These are phyloP conservation scores for Potentilla sterilis DNA, from an alignment of 306 rosid genomes.

Conservation along the genomic window DNA sequence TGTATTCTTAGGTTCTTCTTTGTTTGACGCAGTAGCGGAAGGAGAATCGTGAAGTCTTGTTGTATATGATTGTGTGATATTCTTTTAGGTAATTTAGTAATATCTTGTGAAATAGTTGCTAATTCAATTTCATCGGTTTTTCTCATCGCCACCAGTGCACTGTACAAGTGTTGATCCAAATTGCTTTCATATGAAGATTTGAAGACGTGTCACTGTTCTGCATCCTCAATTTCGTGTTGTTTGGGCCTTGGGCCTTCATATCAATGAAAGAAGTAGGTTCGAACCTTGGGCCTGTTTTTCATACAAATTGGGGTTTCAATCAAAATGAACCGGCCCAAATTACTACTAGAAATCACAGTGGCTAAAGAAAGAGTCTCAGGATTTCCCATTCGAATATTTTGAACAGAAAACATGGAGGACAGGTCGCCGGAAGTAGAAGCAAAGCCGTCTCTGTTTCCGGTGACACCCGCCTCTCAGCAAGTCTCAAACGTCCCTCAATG, in stretches of 20 bases:
- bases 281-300: no score
- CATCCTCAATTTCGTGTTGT: not conserved
- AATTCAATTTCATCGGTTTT: slow-evolving; percentile 23
- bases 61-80: slow-evolving; percentile 79
- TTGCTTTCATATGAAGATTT: not conserved
- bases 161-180: not conserved
- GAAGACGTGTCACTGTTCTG: not conserved
- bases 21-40: slow-evolving; percentile 41
- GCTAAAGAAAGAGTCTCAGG: not conserved
- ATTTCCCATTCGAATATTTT: no score
- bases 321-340: not conserved
- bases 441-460: slow-evolving; percentile 54
- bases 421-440: slow-evolving; percentile 24
- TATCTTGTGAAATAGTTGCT: slow-evolving; percentile 40
- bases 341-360: not conserved
- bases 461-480: slow-evolving; percentile 29
- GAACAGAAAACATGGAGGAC: slow-evolving; percentile 43
- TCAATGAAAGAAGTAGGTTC: no score
- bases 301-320: no score
- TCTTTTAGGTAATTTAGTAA: slow-evolving; percentile 70
- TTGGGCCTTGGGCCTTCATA: no score
- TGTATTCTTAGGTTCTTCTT: slow-evolving; percentile 52
- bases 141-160: not conserved
- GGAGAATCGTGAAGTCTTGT: slow-evolving; percentile 44
- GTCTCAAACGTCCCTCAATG: slow-evolving; percentile 20